Percentiles rank a stretch among this genome's conserved stretches.
Evolutionary conservation across 768 basidiomycete genomes (phyloP).

Genomic region (Psilocybe subaeruginosa): DNA sequence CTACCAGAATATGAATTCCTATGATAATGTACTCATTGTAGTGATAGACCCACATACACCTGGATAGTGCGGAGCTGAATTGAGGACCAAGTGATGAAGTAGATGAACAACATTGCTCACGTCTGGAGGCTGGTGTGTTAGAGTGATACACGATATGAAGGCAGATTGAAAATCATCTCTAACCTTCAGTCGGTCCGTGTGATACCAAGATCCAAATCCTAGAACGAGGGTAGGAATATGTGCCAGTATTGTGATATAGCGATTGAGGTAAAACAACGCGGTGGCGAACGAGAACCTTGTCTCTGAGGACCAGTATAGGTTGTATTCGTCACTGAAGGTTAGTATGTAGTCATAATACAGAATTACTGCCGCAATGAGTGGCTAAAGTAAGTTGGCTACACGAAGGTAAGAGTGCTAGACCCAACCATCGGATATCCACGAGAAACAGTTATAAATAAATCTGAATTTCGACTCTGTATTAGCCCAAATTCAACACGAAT

Average conservation of each 20-base stretch:
- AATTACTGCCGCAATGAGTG: constrained; percentile 13
- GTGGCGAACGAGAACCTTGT: constrained; percentile 19
- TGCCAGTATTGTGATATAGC: constrained; percentile 34
- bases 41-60: neutral
- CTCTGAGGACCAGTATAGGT: constrained; percentile 36
- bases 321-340: constrained; percentile 37
- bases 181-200: neutral
- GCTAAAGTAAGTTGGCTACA: too few relatives aligned
- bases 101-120: neutral
- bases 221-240: constrained; percentile 31
- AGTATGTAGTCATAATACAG: constrained; percentile 43
- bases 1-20: constrained; percentile 3
- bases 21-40: constrained; percentile 3
- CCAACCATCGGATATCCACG: neutral
- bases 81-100: too few relatives aligned
- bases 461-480: neutral
- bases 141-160: too few relatives aligned
- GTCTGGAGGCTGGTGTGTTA: neutral
- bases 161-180: neutral
- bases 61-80: neutral
- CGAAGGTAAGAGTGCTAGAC: neutral
- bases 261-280: constrained; percentile 35
- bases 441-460: constrained; percentile 6
- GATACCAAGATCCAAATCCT: constrained; percentile 23
- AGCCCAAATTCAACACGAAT: neutral